Evolutionary conservation across 495 filamentous ascomycete species (phyloP).

Genomic region (Podospora comata): DNA sequence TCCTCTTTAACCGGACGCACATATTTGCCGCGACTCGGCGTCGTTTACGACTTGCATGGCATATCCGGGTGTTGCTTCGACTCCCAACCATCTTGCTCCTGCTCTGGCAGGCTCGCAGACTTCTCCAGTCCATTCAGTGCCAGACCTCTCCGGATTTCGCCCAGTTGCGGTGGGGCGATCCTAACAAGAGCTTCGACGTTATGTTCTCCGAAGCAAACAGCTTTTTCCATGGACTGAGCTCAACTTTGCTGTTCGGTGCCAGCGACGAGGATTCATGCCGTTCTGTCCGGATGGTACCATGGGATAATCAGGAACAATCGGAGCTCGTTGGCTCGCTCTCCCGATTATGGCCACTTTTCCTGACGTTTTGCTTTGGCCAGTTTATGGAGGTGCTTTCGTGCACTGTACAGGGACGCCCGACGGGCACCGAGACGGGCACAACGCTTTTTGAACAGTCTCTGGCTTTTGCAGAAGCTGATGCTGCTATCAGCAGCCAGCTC

Average conservation of each 20-base stretch:
- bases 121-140: slow-evolving; percentile 86
- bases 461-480: slow-evolving; percentile 93
- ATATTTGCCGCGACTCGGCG: slow-evolving; percentile 88
- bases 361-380: slow-evolving; percentile 75
- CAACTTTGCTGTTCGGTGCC: slow-evolving; percentile 63
- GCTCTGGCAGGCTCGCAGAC: slow-evolving; percentile 57
- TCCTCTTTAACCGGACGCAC: slow-evolving; percentile 86
- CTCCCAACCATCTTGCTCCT: slow-evolving; percentile 74
- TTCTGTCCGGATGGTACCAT: slow-evolving; percentile 66
- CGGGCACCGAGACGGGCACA: slow-evolving; percentile 88
- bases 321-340: slow-evolving; percentile 71
- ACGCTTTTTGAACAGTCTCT: slow-evolving; percentile 95
- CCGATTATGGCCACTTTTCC: slow-evolving; percentile 83
- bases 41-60: slow-evolving; percentile 67
- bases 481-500: slow-evolving; percentile 70
- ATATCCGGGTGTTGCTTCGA: slow-evolving; percentile 68
- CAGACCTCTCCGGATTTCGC: slow-evolving; percentile 82
- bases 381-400: slow-evolving; percentile 84
- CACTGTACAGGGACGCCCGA: slow-evolving; percentile 78
- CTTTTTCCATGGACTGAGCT: slow-evolving; percentile 66
- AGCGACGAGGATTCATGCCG: slow-evolving; percentile 67
- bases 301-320: slow-evolving; percentile 36
- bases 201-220: slow-evolving; percentile 71
- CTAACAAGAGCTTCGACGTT: slow-evolving; percentile 60
- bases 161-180: slow-evolving; percentile 67